Percentiles rank a stretch among this genome's conserved stretches.
Conservation (phyloP, 1,284 basidiomycete species). For the Trichosporon asahii region DNA sequence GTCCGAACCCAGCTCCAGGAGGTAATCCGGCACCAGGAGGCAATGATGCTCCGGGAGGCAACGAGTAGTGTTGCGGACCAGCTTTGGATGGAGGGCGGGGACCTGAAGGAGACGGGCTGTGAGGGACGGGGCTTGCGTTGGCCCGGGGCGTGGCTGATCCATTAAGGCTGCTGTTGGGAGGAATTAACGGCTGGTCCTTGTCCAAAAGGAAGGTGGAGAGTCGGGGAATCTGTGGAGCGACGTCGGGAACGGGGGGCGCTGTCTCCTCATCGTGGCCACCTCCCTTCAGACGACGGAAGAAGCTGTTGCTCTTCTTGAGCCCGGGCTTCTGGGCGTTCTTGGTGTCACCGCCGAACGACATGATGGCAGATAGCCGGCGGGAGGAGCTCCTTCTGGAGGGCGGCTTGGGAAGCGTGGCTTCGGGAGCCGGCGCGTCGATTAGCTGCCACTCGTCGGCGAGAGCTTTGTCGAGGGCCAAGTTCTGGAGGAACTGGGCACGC, state of each 20-base stretch:
- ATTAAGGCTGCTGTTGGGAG: slow-evolving; percentile 2
- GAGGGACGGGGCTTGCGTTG: background rate
- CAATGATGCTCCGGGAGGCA: background rate
- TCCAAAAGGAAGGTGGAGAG: slow-evolving; percentile 8
- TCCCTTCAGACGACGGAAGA: slow-evolving; percentile 19
- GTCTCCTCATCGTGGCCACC: background rate
- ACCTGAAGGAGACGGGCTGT: background rate
- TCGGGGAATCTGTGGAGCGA: slow-evolving; percentile 19
- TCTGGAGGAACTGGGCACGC: slow-evolving; percentile 17
- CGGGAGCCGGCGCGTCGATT: slow-evolving; percentile 7
- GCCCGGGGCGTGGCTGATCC: background rate
- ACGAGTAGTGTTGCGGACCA: background rate
- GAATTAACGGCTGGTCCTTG: background rate
- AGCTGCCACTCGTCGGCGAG: slow-evolving; percentile 22
- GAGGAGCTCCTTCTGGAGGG: slow-evolving; percentile 2
- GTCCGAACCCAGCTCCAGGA: background rate
- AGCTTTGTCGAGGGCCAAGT: slow-evolving; percentile 14
- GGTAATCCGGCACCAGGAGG: slow-evolving; percentile 8
- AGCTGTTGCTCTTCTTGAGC: slow-evolving; percentile 19
- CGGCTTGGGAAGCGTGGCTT: background rate
- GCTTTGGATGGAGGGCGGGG: background rate
- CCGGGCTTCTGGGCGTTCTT: slow-evolving; percentile 6
- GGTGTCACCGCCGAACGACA: slow-evolving; percentile 12
- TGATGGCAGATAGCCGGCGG: slow-evolving; percentile 8
- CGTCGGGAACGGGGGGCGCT: background rate